A percentile compares a stretch with the other conserved stretches of the same genome.
These are phyloP conservation scores for Helianthus tuberosus DNA, from an alignment of 129 eudicot genomes.

Conservation along the genomic window DNA sequence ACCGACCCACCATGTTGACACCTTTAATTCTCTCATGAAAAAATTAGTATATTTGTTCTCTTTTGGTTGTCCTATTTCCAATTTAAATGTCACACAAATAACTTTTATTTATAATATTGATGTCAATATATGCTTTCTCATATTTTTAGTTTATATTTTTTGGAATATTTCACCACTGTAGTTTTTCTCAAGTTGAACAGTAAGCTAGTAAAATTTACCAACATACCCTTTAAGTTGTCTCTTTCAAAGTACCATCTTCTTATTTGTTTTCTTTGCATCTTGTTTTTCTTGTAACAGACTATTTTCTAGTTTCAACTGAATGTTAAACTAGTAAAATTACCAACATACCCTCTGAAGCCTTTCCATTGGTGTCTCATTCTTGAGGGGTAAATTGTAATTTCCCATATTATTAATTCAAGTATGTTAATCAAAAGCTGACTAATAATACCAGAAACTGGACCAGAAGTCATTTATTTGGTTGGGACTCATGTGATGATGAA, in stretches of 20 bases:
- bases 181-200: slow-evolving; percentile 1
- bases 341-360: slow-evolving; percentile 11
- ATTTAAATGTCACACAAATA: slow-evolving; percentile 7
- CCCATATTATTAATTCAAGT: slow-evolving; percentile 20
- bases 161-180: background rate
- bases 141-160: background rate
- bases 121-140: background rate
- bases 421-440: slow-evolving; percentile 32
- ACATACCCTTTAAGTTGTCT: background rate
- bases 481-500: slow-evolving; percentile 40
- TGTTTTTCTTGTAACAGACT: slow-evolving; percentile 8
- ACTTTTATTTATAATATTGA: background rate
- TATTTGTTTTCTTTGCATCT: background rate
- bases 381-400: slow-evolving; percentile 17
- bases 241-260: background rate
- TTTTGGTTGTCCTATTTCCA: slow-evolving; percentile 16
- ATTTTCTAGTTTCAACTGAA: slow-evolving; percentile 21
- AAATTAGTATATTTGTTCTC: background rate
- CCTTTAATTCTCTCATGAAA: background rate
- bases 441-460: slow-evolving; percentile 29
- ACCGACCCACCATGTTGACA: background rate
- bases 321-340: slow-evolving; percentile 24
- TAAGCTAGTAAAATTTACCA: slow-evolving; percentile 21
- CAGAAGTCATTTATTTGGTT: slow-evolving; percentile 44
- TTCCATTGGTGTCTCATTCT: background rate